Evolutionary conservation across 1,284 basidiomycete species (phyloP), one percentile per base, ranked within the genome.

Genomic region (Moniliella sp.): DNA sequence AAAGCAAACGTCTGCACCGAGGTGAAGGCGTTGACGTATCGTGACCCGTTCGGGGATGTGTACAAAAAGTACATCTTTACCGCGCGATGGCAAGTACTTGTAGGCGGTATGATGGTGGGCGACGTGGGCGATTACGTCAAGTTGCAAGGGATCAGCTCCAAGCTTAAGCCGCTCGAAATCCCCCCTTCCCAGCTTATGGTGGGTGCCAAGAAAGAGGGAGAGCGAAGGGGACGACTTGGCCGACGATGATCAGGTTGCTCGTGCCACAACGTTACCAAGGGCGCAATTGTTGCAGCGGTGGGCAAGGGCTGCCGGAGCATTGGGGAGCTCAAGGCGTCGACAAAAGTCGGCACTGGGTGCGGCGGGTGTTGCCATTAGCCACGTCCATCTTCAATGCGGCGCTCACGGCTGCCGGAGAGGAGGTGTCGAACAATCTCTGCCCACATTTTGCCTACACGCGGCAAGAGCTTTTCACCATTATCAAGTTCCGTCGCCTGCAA

Each of bases 101-200:
- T 80, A 4, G 76, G 76, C 5, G 76, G 76, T 2, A 78, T 78
- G 70, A 77, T 79, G 75, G 70, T 79, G 10, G 76, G 76, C 2
- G 76, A 79, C 48, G 70, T 72, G 17, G 66, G 65, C 27, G 74
- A 77, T 52, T 79, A 71, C 45, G 68, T 72, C 41, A 78, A 76
- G 59, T 65, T 78, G 4, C 68, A 78, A 8, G 65, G 71, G 3
- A 64, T 78, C 18, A 72, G 75, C 27, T 76, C 74, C 64, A 77
- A 77, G 64, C 72, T 73, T 69, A 74, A 75, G 67, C 46, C 67
- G 3, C 64, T 78, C 27, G 74, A 76, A 16, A 64, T 68, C 5
- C 68, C 72, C 0, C 75, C 75, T 1, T 69, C 71, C 2, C 66
- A 75, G 48, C 70, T 78, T 36, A 76, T 78, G 30, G 50, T 75